Evolutionary conservation across 441 rosid species (phyloP), one percentile per base, ranked within the genome.

Genomic region (Pelargonium australe): DNA sequence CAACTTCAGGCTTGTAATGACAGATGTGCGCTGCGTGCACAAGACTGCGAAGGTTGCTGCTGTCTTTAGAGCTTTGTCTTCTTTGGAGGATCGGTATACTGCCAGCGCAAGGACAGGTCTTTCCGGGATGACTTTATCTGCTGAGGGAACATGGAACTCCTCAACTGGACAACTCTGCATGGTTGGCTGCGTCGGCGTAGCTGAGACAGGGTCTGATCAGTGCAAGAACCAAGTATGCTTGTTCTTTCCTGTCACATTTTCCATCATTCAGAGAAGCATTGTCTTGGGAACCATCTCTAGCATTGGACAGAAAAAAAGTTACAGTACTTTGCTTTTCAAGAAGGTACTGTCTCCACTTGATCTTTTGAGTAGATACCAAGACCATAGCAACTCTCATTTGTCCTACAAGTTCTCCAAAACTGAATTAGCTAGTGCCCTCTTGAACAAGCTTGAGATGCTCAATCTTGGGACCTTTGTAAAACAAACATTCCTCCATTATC

Each of bases 221-320:
- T 55, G 61, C 17, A 55, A 55, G 3, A 9, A 12, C 17, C 13
- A 5, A 14, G 17, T 55, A 5, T 55, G 61, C 4, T 55, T 55
- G 16, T 55, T 12, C 61, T 55, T 14, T 17, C 61, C 61, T 0
- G 14, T 55, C 61, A 55, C 61, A 55, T 55, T 55, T 55, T 55
- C 61, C 6, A 14, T 55, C 17, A 55, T 5, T 55, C 61, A 55
- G 10, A 12, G 16, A 4, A n/a, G 14, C 17, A 55, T 55, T 5
- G 16, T 55, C 61, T 4, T 55, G 2, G 61, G 61, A 55, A 55
- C 61, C 61, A 55, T 55, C 61, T 55, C 61, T 55, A 55, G 61
- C 61, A 55, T 55, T 55, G 61, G 17, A 10, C n/a, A 14, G 61
- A 13, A 31, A 31, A 31, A 55, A 5, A 9, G 17, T 11, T 55